Conservation (phyloP, 2,329 filamentous ascomycete genomes). For the Epichloe elymi region DNA sequence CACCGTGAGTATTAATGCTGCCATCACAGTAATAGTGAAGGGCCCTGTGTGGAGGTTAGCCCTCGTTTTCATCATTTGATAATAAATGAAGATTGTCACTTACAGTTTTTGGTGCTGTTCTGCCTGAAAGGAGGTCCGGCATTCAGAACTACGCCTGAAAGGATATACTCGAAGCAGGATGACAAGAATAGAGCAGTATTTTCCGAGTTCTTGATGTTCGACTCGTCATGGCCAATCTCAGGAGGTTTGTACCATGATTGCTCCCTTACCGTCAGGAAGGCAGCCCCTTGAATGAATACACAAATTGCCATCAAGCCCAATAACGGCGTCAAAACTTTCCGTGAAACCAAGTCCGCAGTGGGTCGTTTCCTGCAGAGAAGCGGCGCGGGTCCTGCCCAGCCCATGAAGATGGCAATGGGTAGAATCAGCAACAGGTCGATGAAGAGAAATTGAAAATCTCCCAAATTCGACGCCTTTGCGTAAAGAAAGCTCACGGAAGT, state of each 20-base stretch:
- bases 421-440: constrained; percentile 89
- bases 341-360: constrained; percentile 80
- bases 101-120: constrained; percentile 65
- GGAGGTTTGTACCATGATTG: constrained; percentile 86
- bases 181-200: constrained; percentile 85
- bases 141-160: constrained; percentile 77
- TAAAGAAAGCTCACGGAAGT: constrained; percentile 95
- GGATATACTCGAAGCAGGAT: constrained; percentile 89
- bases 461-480: constrained; percentile 81
- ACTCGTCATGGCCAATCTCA: constrained; percentile 59
- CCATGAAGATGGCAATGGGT: constrained; percentile 97
- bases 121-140: constrained; percentile 87
- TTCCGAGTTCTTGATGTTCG: constrained; percentile 81
- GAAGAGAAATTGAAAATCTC: constrained; percentile 95
- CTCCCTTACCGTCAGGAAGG: constrained; percentile 59
- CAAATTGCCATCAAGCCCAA: constrained; percentile 79
- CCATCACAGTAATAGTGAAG: constrained; percentile 64
- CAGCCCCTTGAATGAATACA: constrained; percentile 61
- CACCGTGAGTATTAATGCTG: constrained; percentile 51
- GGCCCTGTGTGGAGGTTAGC: constrained; percentile 47
- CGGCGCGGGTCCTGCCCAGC: constrained; percentile 80
- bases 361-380: constrained; percentile 71
- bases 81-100: constrained; percentile 20
- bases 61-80: background rate
- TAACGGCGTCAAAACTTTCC: constrained; percentile 81